Evolutionary conservation across 306 rosid species (phyloP), one percentile per base, ranked within the genome.

Genomic region (Carpinus fangiana): DNA sequence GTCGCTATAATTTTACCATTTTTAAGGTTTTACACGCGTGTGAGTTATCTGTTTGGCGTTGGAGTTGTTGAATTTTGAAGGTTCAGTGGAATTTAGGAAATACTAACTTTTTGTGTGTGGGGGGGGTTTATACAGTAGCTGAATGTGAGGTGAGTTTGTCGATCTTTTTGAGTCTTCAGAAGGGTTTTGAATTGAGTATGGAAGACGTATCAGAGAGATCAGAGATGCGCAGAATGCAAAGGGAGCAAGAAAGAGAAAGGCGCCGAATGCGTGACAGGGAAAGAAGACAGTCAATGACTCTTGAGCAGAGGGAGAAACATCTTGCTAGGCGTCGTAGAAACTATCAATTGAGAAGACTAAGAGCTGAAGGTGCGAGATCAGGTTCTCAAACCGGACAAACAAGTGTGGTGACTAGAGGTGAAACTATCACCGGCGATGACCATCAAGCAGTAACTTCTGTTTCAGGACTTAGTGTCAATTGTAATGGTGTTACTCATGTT

Each of bases 291-390:
- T 84, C 97, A 2, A 93, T 91, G 98, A 91, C 89, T 11, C 73
- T 85, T 54, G 98, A 93, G 55, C 98, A 93, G 81, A 88, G 93
- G 57, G 97, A 93, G 56, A 82, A 88, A 52, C 98, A 90, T 69
- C 92, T 92, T 10, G 96, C 93, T 0, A 80, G 98, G n/a, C 91
- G 98, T 18, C 89, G 97, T n/a, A 81, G 90, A 78, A 93, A 92
- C 79, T 92, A 91, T 21, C 97, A 90, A 48, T 87, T 93, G 4
- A 57, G 97, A 72, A 85, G 94, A 80, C 85, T 89, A n/a, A 89
- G 90, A 86, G 90, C 88, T 76, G 91, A 84, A 20, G 80, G 76
- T 80, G 75, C 70, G 10, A 70, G 79, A 7, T 72, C 36, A n/a
- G 76, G 77, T 73, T 73, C 70, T 55, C 78, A 55, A 20, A 41